Evolutionary conservation across 345 rosid species (phyloP).

Genomic region (Geranium brycei): DNA sequence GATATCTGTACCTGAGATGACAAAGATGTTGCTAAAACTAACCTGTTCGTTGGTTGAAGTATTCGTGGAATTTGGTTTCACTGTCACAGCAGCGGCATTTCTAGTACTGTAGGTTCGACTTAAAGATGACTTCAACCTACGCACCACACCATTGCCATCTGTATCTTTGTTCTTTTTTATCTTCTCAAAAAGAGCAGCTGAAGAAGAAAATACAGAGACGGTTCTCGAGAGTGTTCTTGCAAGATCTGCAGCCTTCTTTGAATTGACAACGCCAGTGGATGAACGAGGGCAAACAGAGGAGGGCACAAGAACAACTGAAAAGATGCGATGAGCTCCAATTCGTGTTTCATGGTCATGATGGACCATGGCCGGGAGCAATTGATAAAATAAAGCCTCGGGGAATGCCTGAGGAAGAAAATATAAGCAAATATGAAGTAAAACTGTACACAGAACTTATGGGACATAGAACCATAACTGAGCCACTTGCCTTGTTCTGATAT

Average conservation of each 20-base stretch:
- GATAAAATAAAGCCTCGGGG: slow-evolving; percentile 90
- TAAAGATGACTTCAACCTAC: slow-evolving; percentile 41
- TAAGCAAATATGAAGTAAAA: not conserved
- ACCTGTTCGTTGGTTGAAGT: slow-evolving; percentile 30
- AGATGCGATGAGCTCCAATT: slow-evolving; percentile 82
- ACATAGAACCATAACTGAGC: not conserved
- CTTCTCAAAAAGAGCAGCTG: slow-evolving; percentile 96
- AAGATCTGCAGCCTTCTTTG: slow-evolving; percentile 45
- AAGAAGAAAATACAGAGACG: slow-evolving; percentile 93
- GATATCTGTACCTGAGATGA: slow-evolving; percentile 1
- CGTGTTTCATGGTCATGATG: slow-evolving; percentile 89
- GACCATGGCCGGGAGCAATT: slow-evolving; percentile 86
- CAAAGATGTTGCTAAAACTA: slow-evolving; percentile 16
- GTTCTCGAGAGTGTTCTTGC: slow-evolving; percentile 80
- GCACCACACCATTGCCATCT: slow-evolving; percentile 26
- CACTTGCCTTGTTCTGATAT: slow-evolving; percentile 69
- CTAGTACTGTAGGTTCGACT: slow-evolving; percentile 9
- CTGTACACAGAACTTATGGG: not conserved
- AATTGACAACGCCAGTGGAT: slow-evolving; percentile 25
- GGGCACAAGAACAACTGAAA: slow-evolving; percentile 91
- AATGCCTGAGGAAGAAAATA: slow-evolving; percentile 47
- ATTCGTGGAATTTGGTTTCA: slow-evolving; percentile 9
- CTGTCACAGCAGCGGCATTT: slow-evolving; percentile 12
- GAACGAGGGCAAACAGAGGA: slow-evolving; percentile 62
- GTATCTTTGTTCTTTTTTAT: slow-evolving; percentile 42